Base-by-base conservation (phyloP, 2,329 filamentous ascomycete species). In the Blastomyces silverae region DNA sequence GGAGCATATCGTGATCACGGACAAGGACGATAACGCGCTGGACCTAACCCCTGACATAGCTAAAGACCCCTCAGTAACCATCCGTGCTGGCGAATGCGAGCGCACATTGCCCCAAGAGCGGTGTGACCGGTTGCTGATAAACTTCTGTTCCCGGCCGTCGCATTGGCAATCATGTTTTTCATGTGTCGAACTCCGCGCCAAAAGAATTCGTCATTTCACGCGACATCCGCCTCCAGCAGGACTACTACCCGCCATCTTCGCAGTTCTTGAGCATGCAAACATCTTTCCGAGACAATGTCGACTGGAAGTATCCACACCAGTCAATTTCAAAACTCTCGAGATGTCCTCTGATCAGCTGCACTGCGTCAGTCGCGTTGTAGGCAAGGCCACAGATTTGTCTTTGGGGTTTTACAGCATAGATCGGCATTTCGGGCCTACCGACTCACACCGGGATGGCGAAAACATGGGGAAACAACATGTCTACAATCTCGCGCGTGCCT, bases 11-110 rank as follows among this genome's bases (percentile, higher is more conserved):
- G 28, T 34, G 25, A 55, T 55, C 25, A 31, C 52, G 11, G 52
- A 55, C 52, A 55, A n/a, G 52, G 52, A 55, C 52, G 52, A 55
- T 17, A 55, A 55, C 28, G 22, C 25, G 7, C 15, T 55, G 52
- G 52, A 28, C 15, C 15, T 55, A 3, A 20, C 7, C 28, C 5
- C 28, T 31, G 28, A 55, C 5, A 55, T 34, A 34, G 25, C 28
- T 15, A 55, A 31, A 15, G 25, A 55, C 15, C 25, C 52, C 25
- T 20, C 25, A 28, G 25, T 55, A 20, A 20, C 25, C 25, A 50
- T 50, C 22, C 52, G 52, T 28, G 25, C 28, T 31, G 52, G 28
- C 6, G 25, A 34, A 31, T 34, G 1, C 20, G 52, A 55, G 6
- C 52, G 25, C 7, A 28, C 28, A 55, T 55, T 28, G 15, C 52